These are phyloP conservation scores for Fremontodendron californicum DNA, from an alignment of 345 rosid genomes.

Conservation along the genomic window DNA sequence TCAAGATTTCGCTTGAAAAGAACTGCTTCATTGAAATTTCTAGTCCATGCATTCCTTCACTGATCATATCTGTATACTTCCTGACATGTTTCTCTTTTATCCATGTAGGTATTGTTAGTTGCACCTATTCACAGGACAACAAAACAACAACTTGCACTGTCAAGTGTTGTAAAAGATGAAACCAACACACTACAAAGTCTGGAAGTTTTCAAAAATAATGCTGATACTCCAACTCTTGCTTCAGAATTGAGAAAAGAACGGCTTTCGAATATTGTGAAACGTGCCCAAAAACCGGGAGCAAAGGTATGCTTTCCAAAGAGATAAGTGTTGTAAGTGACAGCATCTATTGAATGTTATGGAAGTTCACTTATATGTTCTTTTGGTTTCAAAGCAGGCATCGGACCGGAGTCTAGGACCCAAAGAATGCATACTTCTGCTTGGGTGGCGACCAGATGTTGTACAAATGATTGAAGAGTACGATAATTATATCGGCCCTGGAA, in stretches of 20 bases:
- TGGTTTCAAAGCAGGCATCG: conserved; percentile 49
- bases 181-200: conserved; percentile 18
- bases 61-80: conserved; percentile 14
- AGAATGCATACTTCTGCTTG: conserved; percentile 81
- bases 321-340: conserved; percentile 12
- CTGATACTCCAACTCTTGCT: conserved; percentile 32
- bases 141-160: conserved; percentile 39
- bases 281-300: conserved; percentile 51
- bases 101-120: conserved; percentile 58
- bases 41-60: conserved; percentile 6
- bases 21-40: conserved; percentile 1
- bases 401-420: conserved; percentile 66
- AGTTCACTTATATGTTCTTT: conserved; percentile 17
- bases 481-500: conserved; percentile 96
- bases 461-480: conserved; percentile 92
- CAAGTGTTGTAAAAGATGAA: conserved; percentile 35
- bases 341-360: conserved; percentile 11
- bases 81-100: conserved; percentile 13
- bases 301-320: conserved; percentile 46
- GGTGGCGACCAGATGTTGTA: conserved; percentile 89
- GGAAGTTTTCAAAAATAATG: conserved; percentile 26
- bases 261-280: conserved; percentile 48
- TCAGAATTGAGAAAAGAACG: conserved; percentile 46
- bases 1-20: conserved; percentile 2
- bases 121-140: conserved; percentile 64